Evolutionary conservation across 2,329 filamentous ascomycete species (phyloP).

Genomic region (Aureobasidium mangrovei): DNA sequence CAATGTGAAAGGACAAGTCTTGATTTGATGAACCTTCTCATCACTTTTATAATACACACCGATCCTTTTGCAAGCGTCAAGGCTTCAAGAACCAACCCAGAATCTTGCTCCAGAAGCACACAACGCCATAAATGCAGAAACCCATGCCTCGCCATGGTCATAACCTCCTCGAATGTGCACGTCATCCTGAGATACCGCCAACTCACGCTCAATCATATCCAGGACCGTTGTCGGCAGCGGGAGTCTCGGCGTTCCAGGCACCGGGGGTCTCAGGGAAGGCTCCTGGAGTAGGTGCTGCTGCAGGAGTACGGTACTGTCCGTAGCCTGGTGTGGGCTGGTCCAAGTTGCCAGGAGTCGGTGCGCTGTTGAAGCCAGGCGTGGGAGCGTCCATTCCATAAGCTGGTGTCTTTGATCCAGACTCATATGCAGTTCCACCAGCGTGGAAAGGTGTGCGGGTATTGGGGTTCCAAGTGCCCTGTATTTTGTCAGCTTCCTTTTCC

Average conservation of each 20-base stretch:
- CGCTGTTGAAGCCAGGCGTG: conserved; percentile 33
- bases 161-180: no score
- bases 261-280: conserved; percentile 45
- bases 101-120: not conserved
- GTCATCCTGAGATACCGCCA: no score
- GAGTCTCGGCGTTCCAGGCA: conserved; percentile 49
- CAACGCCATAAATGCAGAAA: not conserved
- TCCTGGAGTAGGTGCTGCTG: conserved; percentile 50
- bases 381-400: conserved; percentile 60
- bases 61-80: not conserved
- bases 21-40: no score
- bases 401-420: conserved; percentile 24
- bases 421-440: conserved; percentile 57
- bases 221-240: conserved; percentile 38
- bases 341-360: conserved; percentile 31
- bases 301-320: conserved; percentile 32
- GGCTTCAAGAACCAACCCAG: not conserved
- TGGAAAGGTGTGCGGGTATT: conserved; percentile 52
- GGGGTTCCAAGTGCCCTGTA: conserved; percentile 30
- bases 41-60: not conserved
- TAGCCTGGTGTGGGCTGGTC: conserved; percentile 32
- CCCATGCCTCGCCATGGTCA: no score
- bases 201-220: conserved; percentile 29
- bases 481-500: conserved; percentile 15
- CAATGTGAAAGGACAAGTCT: no score